phyloP scores from a whole-genome alignment of 208 protist species.

The Strigomonas galati region DNA sequence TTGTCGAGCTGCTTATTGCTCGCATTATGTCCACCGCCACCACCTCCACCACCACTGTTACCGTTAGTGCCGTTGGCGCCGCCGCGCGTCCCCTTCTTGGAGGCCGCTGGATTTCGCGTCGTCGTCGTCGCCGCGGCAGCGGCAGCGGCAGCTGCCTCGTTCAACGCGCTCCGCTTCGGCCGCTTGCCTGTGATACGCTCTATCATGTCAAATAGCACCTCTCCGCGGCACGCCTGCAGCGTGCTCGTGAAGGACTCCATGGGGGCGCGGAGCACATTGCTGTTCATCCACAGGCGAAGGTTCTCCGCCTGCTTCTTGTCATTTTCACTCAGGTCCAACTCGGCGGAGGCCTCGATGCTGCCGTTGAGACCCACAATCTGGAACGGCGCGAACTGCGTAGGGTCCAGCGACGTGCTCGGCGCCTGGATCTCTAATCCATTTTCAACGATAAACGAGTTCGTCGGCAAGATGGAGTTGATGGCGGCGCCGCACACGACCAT shows the following conservation, averaged over 20 bases:
- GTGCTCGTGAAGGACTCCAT: conserved; percentile 51
- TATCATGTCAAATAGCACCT: conserved; percentile 64
- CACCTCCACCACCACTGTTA: too few relatives aligned
- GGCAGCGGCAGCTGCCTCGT: background rate
- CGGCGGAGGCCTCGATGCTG: conserved; percentile 18
- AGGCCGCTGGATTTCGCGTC: background rate
- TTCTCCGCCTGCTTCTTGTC: conserved; percentile 30
- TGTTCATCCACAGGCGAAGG: conserved; percentile 78
- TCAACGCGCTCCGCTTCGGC: conserved; percentile 20
- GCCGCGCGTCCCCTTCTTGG: background rate
- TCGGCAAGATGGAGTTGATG: conserved; percentile 90
- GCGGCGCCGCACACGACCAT: conserved; percentile 76
- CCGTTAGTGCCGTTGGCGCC: background rate
- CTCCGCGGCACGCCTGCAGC: conserved; percentile 55
- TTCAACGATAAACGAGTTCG: background rate
- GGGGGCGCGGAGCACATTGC: conserved; percentile 59
- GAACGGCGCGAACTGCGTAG: conserved; percentile 4
- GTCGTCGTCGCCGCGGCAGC: background rate
- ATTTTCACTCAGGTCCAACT: conserved; percentile 17
- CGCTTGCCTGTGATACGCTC: conserved; percentile 55
- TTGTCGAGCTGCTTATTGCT: conserved; percentile 22
- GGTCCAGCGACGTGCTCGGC: too few relatives aligned
- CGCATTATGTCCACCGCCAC: too few relatives aligned
- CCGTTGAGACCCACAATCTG: background rate
- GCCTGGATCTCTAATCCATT: too few relatives aligned